phyloP scores from a whole-genome alignment of 352 stramenopile species.

The Globisporangium barbulae region DNA sequence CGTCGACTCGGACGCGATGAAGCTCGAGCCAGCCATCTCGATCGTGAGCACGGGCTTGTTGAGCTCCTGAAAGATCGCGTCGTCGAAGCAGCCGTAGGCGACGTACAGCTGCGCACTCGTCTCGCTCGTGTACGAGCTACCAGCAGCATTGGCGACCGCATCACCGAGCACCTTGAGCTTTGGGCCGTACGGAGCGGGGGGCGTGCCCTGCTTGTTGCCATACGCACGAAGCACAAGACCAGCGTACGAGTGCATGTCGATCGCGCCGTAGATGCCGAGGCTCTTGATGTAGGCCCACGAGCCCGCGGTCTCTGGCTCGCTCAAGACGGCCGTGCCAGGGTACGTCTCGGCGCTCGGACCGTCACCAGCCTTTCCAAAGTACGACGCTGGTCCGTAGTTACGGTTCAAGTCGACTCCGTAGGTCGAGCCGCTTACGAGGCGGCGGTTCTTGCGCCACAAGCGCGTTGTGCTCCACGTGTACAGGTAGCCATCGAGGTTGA shows the following conservation, averaged over 20 bases:
- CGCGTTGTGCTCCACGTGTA: conserved; percentile 26
- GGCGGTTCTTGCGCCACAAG: conserved; percentile 33
- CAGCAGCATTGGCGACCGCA: conserved; percentile 17
- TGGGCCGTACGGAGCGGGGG: conserved; percentile 12
- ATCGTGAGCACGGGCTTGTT: conserved; percentile 21
- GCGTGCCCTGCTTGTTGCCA: conserved; percentile 12
- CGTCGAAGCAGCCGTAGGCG: conserved; percentile 25
- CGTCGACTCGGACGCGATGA: too few species aligned
- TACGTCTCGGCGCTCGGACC: conserved; percentile 21
- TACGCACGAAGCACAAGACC: conserved; percentile 22
- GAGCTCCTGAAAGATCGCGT: conserved; percentile 25
- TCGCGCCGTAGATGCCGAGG: conserved; percentile 12
- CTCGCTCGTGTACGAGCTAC: conserved; percentile 22
- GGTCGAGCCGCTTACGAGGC: conserved; percentile 10
- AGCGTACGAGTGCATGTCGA: conserved; percentile 30
- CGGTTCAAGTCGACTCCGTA: conserved; percentile 32
- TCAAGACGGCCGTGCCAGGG: conserved; percentile 21
- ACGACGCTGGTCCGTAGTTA: conserved; percentile 23
- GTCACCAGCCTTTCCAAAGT: conserved; percentile 13
- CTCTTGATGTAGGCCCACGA: conserved; percentile 20
- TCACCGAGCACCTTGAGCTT: conserved; percentile 19
- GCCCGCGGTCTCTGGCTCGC: conserved; percentile 26
- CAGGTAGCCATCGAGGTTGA: conserved; percentile 33
- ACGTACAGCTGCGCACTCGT: conserved; percentile 24
- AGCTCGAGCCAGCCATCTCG: too few species aligned